These are phyloP conservation scores for Globisporangium paddicum DNA, from an alignment of 352 stramenopile genomes.

Conservation along the genomic window DNA sequence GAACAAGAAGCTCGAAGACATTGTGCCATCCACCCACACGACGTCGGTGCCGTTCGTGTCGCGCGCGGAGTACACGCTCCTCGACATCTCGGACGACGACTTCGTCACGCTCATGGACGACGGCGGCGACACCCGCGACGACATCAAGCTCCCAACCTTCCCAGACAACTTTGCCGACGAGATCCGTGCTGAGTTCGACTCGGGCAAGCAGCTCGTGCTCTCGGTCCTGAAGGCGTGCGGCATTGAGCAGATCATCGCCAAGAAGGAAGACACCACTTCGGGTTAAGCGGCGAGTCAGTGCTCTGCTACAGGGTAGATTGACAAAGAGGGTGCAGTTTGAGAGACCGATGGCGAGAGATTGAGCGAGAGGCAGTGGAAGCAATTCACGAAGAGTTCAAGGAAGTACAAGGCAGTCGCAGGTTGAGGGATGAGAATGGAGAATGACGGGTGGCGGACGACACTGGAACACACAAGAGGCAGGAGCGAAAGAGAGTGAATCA, in stretches of 20 bases:
- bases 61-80: constrained; percentile 96
- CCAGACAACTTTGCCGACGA: constrained; percentile 95
- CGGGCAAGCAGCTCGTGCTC: constrained; percentile 95
- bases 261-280: constrained; percentile 91
- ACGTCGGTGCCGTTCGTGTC: constrained; percentile 97
- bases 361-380: not conserved
- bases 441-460: not conserved
- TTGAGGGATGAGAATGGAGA: not conserved
- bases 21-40: constrained; percentile 98
- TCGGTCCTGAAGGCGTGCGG: constrained; percentile 97
- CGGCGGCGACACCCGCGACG: constrained; percentile 94
- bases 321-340: not conserved
- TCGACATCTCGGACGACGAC: constrained; percentile 98
- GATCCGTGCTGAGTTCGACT: constrained; percentile 95
- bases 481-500: not conserved
- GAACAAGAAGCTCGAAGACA: constrained; percentile 99
- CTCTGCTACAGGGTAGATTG: not conserved
- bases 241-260: constrained; percentile 97
- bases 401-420: not conserved
- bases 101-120: constrained; percentile 99
- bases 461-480: not conserved
- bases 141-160: constrained; percentile 96
- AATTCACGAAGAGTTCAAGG: not conserved
- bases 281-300: constrained; percentile 7
- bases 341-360: not conserved